Evolutionary conservation across 139 green algal genomes (phyloP).

Genomic region (Spirogloea muscicola): DNA sequence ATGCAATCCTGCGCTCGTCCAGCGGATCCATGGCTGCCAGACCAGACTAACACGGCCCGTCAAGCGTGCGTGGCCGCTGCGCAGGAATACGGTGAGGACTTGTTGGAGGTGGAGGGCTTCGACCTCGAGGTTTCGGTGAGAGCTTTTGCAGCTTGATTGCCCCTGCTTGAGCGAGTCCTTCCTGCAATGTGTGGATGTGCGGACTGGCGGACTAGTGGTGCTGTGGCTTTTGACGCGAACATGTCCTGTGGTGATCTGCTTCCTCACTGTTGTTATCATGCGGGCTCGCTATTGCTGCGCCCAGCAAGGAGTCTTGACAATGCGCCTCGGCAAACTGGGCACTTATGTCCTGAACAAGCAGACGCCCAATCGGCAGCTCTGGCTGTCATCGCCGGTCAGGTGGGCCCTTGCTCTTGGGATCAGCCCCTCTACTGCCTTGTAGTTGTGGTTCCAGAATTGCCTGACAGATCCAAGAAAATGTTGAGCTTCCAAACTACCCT

Average conservation of each 20-base stretch:
- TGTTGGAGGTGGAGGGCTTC: slow-evolving; percentile 28
- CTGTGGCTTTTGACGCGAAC: background rate
- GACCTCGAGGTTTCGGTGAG: slow-evolving; percentile 29
- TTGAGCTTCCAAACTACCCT: too few relatives aligned
- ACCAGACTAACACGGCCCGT: too few relatives aligned
- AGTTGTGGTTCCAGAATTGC: too few relatives aligned
- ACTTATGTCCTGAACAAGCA: slow-evolving; percentile 99
- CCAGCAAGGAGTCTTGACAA: slow-evolving; percentile 44
- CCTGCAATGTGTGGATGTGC: background rate
- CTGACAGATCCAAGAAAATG: too few relatives aligned
- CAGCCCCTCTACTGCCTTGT: too few relatives aligned
- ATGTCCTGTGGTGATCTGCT: background rate
- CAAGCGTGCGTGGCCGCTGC: too few relatives aligned
- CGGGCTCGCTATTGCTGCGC: background rate
- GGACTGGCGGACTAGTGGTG: background rate
- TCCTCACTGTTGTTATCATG: background rate
- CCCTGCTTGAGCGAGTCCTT: background rate
- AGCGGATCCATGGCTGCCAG: too few relatives aligned
- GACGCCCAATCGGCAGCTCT: slow-evolving; percentile 92
- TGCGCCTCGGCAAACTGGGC: slow-evolving; percentile 50
- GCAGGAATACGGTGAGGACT: slow-evolving; percentile 9
- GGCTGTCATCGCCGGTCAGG: slow-evolving; percentile 85
- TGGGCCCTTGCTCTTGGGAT: too few relatives aligned
- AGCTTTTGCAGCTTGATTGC: background rate
- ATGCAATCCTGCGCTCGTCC: too few relatives aligned